These are phyloP conservation scores for Excoecaria cochinchinensis DNA, from an alignment of 345 rosid species.

Conservation along the genomic window DNA sequence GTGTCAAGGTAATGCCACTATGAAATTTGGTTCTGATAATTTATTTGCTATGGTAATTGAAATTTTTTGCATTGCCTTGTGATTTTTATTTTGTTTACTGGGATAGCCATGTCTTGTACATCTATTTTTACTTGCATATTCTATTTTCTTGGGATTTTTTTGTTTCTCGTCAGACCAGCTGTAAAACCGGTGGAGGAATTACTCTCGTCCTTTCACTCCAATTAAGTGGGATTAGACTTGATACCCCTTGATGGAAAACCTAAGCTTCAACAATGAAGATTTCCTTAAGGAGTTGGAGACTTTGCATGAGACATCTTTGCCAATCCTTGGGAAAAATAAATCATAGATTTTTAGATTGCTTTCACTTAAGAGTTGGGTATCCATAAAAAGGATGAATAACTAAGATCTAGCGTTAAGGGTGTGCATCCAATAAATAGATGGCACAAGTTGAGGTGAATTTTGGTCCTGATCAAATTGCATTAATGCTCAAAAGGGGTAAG, in stretches of 20 bases:
- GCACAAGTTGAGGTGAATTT: not conserved
- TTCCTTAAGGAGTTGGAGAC: no score
- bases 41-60: not conserved
- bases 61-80: not conserved
- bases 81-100: not conserved
- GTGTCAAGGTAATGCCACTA: conserved; percentile 58
- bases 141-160: not conserved
- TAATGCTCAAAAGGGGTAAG: not conserved
- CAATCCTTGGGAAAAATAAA: no score
- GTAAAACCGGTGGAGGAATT: not conserved
- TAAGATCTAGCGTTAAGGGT: not conserved
- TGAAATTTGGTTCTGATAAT: not conserved
- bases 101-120: not conserved
- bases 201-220: no score
- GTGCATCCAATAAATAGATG: not conserved
- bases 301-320: no score
- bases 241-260: no score
- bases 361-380: no score
- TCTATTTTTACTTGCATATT: not conserved
- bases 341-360: no score
- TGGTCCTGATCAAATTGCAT: not conserved
- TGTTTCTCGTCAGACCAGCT: not conserved
- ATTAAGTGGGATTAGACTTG: no score
- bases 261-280: no score
- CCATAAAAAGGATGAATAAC: no score